A percentile compares a stretch with the other conserved stretches of the same genome.
phyloP scores from a whole-genome alignment of 2,329 filamentous ascomycete species.

The Elsinoe necatrix region DNA sequence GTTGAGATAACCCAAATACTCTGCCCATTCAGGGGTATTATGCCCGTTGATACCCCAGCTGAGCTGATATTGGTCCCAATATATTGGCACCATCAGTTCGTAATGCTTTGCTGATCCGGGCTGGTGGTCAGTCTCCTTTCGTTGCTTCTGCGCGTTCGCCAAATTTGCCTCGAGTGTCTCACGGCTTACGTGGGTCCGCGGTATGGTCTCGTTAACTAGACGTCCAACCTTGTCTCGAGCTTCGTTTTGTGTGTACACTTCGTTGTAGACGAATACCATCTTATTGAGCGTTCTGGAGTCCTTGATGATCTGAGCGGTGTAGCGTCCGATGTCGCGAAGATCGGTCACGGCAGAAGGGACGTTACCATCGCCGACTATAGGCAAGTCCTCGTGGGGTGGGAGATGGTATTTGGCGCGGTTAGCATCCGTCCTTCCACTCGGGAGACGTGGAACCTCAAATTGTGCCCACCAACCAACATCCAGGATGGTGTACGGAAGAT shows the following conservation, averaged over 20 bases:
- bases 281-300: slow-evolving; percentile 49
- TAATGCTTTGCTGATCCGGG: not conserved
- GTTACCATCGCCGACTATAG: slow-evolving; percentile 41
- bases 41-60: slow-evolving; percentile 45
- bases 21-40: slow-evolving; percentile 45
- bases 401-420: slow-evolving; percentile 24
- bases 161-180: not conserved
- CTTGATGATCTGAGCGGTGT: slow-evolving; percentile 43
- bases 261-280: slow-evolving; percentile 42
- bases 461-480: slow-evolving; percentile 55
- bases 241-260: slow-evolving; percentile 40
- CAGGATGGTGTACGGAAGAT: slow-evolving; percentile 48
- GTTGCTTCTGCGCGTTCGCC: not conserved
- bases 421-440: slow-evolving; percentile 39
- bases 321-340: slow-evolving; percentile 46
- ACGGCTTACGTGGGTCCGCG: not conserved
- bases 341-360: slow-evolving; percentile 40
- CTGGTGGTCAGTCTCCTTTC: not conserved
- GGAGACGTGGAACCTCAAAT: slow-evolving; percentile 37
- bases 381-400: not conserved
- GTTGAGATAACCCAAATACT: slow-evolving; percentile 44
- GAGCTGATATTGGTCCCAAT: slow-evolving; percentile 36
- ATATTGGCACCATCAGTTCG: not conserved
- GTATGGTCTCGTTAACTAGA: slow-evolving; percentile 39
- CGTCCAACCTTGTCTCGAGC: slow-evolving; percentile 41